Percentiles rank a stretch among this genome's conserved stretches.
phyloP scores from a whole-genome alignment of 176 grass and related monocot genomes.

The Oryza brachyantha region DNA sequence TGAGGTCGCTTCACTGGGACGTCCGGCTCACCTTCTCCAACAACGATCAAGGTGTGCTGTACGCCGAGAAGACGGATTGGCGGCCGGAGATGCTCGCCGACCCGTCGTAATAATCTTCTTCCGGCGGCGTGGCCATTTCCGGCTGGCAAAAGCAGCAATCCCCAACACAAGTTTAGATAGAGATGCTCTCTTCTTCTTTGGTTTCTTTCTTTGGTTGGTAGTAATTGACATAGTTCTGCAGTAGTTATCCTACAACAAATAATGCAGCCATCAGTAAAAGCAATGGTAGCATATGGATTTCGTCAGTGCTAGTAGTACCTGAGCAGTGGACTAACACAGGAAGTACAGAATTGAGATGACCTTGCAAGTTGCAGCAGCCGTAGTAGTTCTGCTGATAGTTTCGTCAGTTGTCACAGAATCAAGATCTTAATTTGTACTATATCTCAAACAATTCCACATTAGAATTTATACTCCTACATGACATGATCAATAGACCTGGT shows the following conservation, averaged over 20 bases:
- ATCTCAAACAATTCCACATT: not conserved
- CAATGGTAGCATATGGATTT: conserved; percentile 12
- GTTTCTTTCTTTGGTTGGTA: not conserved
- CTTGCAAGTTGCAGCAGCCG: too few relatives aligned
- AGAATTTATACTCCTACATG: not conserved
- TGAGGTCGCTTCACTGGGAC: conserved; percentile 86
- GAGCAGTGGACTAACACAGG: not conserved
- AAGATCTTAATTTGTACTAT: not conserved
- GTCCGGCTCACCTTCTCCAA: conserved; percentile 74
- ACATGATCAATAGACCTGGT: not conserved
- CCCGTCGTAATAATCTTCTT: not conserved
- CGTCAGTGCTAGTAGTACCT: not conserved
- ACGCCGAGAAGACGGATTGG: conserved; percentile 82
- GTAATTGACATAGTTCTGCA: conserved; percentile 2
- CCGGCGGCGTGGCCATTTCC: not conserved
- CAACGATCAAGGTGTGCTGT: conserved; percentile 59
- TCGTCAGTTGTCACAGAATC: not conserved
- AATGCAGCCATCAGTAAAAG: conserved; percentile 12
- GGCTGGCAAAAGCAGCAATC: conserved; percentile 4
- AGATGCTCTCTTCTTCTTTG: not conserved
- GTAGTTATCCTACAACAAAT: conserved; percentile 28
- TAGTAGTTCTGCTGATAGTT: not conserved
- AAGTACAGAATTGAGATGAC: not conserved
- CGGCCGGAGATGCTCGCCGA: conserved; percentile 52
- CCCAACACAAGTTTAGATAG: conserved; percentile 25